Conservation (phyloP, 2,329 filamentous ascomycete genomes). For the Neofusicoccum kwambonambiense region DNA sequence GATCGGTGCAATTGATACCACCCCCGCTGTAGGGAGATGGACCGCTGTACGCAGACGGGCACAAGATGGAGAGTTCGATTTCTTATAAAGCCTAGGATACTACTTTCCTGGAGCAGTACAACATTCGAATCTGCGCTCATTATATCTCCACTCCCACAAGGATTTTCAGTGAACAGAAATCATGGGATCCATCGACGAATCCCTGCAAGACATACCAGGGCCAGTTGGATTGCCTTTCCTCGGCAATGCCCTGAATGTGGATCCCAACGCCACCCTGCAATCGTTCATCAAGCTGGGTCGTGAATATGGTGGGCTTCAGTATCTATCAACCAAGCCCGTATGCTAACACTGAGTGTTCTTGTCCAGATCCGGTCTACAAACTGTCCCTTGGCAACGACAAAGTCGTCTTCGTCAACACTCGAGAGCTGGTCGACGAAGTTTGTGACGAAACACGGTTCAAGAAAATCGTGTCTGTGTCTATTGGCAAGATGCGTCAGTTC, state of each 20-base stretch:
- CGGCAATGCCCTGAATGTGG: conserved; percentile 65
- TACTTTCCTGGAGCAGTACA: too few relatives aligned
- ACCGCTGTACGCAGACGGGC: too few relatives aligned
- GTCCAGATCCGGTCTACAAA: conserved; percentile 33
- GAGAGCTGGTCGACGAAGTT: conserved; percentile 40
- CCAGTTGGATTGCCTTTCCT: conserved; percentile 64
- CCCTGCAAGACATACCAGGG: background rate
- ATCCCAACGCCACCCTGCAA: conserved; percentile 55
- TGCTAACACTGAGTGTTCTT: background rate
- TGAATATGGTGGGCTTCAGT: conserved; percentile 56
- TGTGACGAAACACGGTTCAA: conserved; percentile 39
- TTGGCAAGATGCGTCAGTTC: conserved; percentile 36
- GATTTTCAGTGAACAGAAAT: too few relatives aligned
- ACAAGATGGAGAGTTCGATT: too few relatives aligned
- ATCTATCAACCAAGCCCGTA: background rate
- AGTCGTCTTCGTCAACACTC: conserved; percentile 32
- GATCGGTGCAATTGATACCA: too few relatives aligned
- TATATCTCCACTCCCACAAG: too few relatives aligned
- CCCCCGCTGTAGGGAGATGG: too few relatives aligned
- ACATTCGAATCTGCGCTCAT: too few relatives aligned
- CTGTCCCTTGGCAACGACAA: conserved; percentile 28
- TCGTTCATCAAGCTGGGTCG: conserved; percentile 60
- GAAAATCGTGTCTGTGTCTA: conserved; percentile 30
- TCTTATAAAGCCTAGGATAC: too few relatives aligned
- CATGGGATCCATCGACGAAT: too few relatives aligned